Percentiles rank a stretch among this genome's conserved stretches.
phyloP scores from a whole-genome alignment of 2,329 filamentous ascomycete genomes.

The Aspergillus pseudoviridinutans region DNA sequence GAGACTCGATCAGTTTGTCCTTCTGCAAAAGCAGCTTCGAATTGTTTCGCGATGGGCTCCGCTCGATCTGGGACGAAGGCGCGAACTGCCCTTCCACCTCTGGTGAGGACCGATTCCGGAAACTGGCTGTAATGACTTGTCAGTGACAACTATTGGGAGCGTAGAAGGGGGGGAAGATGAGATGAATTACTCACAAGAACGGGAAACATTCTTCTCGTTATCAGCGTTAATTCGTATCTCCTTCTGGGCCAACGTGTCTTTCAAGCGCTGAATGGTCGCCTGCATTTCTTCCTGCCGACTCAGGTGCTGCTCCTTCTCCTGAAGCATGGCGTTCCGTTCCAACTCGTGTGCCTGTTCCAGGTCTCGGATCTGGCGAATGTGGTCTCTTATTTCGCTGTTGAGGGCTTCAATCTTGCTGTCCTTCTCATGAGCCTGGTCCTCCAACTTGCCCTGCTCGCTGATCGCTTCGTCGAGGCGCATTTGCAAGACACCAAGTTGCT shows the following conservation, averaged over 20 bases:
- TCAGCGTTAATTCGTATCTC: constrained; percentile 53
- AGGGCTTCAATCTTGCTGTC: constrained; percentile 79
- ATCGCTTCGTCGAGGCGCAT: constrained; percentile 79
- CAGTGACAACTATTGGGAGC: constrained; percentile 11
- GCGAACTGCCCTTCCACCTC: constrained; percentile 80
- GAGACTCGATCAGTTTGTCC: constrained; percentile 89
- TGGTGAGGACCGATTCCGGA: constrained; percentile 52
- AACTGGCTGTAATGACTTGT: constrained; percentile 34
- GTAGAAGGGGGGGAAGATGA: neutral
- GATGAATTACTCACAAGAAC: constrained; percentile 45
- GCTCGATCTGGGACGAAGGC: constrained; percentile 75
- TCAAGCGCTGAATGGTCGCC: constrained; percentile 81
- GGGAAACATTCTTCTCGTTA: constrained; percentile 48
- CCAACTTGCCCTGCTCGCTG: constrained; percentile 77
- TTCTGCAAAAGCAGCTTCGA: constrained; percentile 91
- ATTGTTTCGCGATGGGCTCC: constrained; percentile 84
- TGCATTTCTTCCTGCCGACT: constrained; percentile 88
- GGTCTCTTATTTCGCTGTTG: constrained; percentile 79
- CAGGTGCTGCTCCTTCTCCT: constrained; percentile 85
- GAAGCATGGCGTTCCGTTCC: constrained; percentile 79
- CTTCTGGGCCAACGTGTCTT: constrained; percentile 79
- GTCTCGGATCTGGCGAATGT: constrained; percentile 78
- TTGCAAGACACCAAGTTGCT: constrained; percentile 81
- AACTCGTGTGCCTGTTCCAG: constrained; percentile 90
- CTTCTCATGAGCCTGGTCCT: constrained; percentile 82